These are phyloP conservation scores for Mycena latifolia DNA, from an alignment of 768 basidiomycete genomes.

Conservation along the genomic window DNA sequence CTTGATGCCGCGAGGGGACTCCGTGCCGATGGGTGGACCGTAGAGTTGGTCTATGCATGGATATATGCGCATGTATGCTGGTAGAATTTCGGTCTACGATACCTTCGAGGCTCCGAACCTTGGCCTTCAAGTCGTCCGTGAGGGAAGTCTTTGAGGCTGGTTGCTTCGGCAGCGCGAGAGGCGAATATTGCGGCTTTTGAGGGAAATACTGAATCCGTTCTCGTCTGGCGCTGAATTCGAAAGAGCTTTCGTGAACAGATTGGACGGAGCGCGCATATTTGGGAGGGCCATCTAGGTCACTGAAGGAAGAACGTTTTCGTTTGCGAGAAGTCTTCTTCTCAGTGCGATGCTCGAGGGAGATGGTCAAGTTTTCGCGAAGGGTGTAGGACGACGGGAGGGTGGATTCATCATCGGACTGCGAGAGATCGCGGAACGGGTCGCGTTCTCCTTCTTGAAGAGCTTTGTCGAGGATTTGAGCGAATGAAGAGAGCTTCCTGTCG, in stretches of 20 bases:
- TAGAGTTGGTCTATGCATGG: constrained; percentile 54
- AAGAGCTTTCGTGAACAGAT: constrained; percentile 58
- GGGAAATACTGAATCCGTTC: constrained; percentile 46
- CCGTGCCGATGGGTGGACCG: constrained; percentile 55
- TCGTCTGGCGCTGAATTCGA: constrained; percentile 54
- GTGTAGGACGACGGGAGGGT: constrained; percentile 11
- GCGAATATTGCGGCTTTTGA: constrained; percentile 26
- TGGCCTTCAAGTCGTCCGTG: constrained; percentile 8
- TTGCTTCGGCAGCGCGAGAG: constrained; percentile 23
- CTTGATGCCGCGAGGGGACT: constrained; percentile 53
- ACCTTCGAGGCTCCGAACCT: constrained; percentile 63
- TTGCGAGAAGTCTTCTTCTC: constrained; percentile 32
- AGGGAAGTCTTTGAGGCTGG: constrained; percentile 23
- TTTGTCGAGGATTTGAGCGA: constrained; percentile 48
- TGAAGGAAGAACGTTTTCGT: constrained; percentile 52
- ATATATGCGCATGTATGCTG: constrained; percentile 20
- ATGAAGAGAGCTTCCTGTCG: constrained; percentile 44
- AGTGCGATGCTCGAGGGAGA: constrained; percentile 24
- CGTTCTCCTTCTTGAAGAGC: constrained; percentile 39
- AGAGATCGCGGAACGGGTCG: neutral
- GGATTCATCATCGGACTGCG: constrained; percentile 20
- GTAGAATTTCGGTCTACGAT: constrained; percentile 40
- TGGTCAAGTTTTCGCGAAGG: constrained; percentile 8
- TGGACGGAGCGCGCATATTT: constrained; percentile 59
- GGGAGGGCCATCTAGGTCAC: constrained; percentile 56